Base-by-base conservation (phyloP, 208 protist genomes). In the Leishmania guyanensis region DNA sequence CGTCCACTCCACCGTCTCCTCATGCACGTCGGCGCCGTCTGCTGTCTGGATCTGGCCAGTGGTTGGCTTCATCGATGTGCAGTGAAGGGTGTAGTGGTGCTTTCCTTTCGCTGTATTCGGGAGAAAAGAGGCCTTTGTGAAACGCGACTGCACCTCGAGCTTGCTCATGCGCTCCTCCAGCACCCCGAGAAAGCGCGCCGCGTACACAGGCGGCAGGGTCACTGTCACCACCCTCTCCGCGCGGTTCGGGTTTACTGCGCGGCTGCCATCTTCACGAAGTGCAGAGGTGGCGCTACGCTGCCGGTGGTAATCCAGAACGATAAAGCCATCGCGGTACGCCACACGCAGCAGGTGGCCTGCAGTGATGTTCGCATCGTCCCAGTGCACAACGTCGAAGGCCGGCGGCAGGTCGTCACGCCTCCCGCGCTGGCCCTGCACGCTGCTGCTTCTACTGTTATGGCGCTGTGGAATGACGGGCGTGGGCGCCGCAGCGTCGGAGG, bases 351-450 rank as follows among this genome's bases (percentile, higher is more conserved):
- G 86, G 81, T 95, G 85, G 2, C 94, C 94, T 64, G 86, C 77
- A 48, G 72, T 79, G 39, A 92, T 83, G 75, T 97, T 84, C 17
- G 88, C 87, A 66, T 97, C 92, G 77, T 95, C 92, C 94, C 94
- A 97, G 84, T 96, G 94, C 46, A 96, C 91, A 79, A 97, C 75
- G 74, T 97, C 93, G 80, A 97, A 97, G 36, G 93, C 93, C 10
- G 93, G 93, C 17, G 92, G 90, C 43, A 94, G 76, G 29, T 80
- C 50, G 4, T 75, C 50, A 20, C 86, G 91, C 43, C 84, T 86
- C 60, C 54, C 53, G 48, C 86, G 86, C 48, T 86, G 86, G 39
- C 85, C 75, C 39, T 86, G 71, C n/a, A 50, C 54, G 46, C 22
- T 71, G 46, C 74, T 75, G n/a, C 1, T 81, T 80, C 80, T 64